Evolutionary conservation across 768 basidiomycete species (phyloP).

Genomic region (Pleurotus tuber-regium): DNA sequence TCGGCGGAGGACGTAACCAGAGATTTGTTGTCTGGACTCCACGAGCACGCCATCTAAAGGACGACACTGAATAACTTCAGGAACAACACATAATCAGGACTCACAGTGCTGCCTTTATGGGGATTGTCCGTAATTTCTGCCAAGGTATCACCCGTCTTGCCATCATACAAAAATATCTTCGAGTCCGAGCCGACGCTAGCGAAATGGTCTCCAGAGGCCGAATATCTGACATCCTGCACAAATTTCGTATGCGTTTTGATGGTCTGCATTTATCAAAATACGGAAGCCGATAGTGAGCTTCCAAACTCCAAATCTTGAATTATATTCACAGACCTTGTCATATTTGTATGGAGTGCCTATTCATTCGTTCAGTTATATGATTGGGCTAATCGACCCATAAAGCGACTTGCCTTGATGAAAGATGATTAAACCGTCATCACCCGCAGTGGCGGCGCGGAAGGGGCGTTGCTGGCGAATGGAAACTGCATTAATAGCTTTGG

Average conservation of each 20-base stretch:
- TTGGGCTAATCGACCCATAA: neutral
- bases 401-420: constrained; percentile 69
- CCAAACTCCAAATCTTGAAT: too few species aligned
- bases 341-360: constrained; percentile 86
- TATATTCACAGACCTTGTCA: constrained; percentile 58
- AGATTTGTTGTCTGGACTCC: constrained; percentile 72
- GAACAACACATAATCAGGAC: neutral
- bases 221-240: constrained; percentile 86
- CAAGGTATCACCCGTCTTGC: constrained; percentile 79
- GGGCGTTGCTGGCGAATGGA: constrained; percentile 87
- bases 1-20: constrained; percentile 86
- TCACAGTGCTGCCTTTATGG: constrained; percentile 75
- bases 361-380: neutral
- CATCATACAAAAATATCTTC: constrained; percentile 88
- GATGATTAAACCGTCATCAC: constrained; percentile 78
- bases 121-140: constrained; percentile 64
- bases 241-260: constrained; percentile 90
- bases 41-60: constrained; percentile 67
- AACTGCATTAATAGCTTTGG: constrained; percentile 89
- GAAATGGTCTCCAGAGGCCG: constrained; percentile 79
- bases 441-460: constrained; percentile 86
- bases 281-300: too few species aligned
- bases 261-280: constrained; percentile 39
- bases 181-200: constrained; percentile 88
- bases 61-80: neutral